Evolutionary conservation across 805 yeast species (phyloP).

Genomic region (Yarrowia sp.): DNA sequence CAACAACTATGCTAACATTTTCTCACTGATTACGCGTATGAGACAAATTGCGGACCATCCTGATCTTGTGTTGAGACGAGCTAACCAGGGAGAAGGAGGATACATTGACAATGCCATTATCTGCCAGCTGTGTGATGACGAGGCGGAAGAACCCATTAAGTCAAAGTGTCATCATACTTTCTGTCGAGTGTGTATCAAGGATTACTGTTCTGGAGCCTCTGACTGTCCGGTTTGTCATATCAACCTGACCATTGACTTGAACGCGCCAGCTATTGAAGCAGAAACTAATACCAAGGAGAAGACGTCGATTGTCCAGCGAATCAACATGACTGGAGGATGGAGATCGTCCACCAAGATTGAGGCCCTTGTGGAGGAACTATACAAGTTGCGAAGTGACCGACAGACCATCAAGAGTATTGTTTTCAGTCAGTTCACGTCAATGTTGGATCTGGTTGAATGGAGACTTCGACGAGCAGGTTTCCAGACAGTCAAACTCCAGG

Average conservation of each 20-base stretch:
- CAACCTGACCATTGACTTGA: constrained; percentile 82
- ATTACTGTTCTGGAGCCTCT: constrained; percentile 73
- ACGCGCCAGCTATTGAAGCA: constrained; percentile 72
- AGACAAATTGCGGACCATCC: constrained; percentile 98
- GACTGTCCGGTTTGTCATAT: constrained; percentile 97
- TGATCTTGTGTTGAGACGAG: constrained; percentile 79
- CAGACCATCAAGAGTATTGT: constrained; percentile 94
- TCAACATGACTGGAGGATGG: constrained; percentile 83
- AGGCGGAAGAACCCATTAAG: constrained; percentile 95
- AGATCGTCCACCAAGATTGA: constrained; percentile 93
- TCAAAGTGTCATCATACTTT: constrained; percentile 91
- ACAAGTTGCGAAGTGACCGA: constrained; percentile 76
- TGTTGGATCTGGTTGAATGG: constrained; percentile 97
- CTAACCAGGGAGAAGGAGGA: constrained; percentile 38
- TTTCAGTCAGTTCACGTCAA: constrained; percentile 93
- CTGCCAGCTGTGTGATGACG: constrained; percentile 94
- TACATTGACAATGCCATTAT: constrained; percentile 57
- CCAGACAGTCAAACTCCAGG: constrained; percentile 88
- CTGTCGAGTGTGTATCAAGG: constrained; percentile 88
- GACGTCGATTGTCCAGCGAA: constrained; percentile 75
- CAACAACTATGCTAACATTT: constrained; percentile 95
- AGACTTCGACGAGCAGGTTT: constrained; percentile 91
- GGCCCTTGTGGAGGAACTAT: constrained; percentile 90
- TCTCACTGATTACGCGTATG: constrained; percentile 94
- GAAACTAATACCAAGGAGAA: constrained; percentile 53